Percentiles rank a stretch among this genome's conserved stretches.
These are phyloP conservation scores for Microbotryum scabiosae DNA, from an alignment of 1,284 basidiomycete genomes.

Conservation along the genomic window DNA sequence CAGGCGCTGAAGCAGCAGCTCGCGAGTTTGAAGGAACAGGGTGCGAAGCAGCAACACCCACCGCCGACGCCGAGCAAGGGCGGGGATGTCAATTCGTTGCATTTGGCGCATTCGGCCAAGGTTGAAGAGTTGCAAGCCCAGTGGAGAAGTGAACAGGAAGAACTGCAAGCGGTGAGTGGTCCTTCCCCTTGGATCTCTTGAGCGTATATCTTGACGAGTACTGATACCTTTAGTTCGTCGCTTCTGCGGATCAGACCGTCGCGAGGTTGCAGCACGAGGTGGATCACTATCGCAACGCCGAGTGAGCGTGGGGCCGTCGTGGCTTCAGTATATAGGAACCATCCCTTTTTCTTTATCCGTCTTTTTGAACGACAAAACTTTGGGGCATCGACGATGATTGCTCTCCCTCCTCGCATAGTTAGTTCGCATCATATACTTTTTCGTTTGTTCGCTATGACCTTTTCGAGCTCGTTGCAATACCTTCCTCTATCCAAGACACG, in stretches of 20 bases:
- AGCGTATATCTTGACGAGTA: neutral
- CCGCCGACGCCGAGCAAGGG: constrained; percentile 47
- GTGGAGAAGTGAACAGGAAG: too few relatives aligned
- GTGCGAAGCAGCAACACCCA: neutral
- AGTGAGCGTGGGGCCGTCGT: neutral
- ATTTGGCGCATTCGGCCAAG: constrained; percentile 13
- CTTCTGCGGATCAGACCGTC: neutral
- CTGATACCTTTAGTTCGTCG: neutral
- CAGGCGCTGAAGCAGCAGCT: neutral
- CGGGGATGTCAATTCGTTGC: constrained; percentile 48
- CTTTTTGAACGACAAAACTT: too few relatives aligned
- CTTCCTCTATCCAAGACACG: too few relatives aligned
- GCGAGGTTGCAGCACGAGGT: neutral
- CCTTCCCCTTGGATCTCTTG: neutral
- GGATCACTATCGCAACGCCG: neutral
- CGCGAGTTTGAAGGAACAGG: neutral
- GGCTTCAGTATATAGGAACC: too few relatives aligned
- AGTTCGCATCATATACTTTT: too few relatives aligned
- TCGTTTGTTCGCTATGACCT: too few relatives aligned
- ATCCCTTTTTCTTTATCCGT: neutral
- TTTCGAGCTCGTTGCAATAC: too few relatives aligned
- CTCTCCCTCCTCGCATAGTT: too few relatives aligned
- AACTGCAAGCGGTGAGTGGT: constrained; percentile 2
- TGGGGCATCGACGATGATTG: too few relatives aligned
- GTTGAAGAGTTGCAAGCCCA: constrained; percentile 1